Evolutionary conservation across 1,284 basidiomycete genomes (phyloP), one percentile per base, ranked within the genome.

Genomic region (Trametes pubescens): DNA sequence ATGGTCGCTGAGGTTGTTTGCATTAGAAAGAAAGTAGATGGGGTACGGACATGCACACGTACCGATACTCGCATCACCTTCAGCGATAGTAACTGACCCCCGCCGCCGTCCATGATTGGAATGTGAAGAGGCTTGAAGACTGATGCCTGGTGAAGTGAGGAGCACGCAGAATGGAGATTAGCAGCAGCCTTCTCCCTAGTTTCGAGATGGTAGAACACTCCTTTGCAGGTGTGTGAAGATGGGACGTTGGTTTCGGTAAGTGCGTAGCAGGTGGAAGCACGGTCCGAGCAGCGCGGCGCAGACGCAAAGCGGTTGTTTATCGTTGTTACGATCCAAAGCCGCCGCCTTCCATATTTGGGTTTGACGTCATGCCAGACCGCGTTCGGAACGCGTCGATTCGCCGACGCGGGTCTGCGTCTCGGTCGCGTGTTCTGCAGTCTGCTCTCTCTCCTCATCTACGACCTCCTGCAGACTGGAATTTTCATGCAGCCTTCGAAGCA

Each of bases 31-130:
- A 2, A 5, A 1, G 34, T 21, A 21, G 8, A 44, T 2, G 1
- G 14, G 8, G 18, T 13, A 3, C 22, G 47, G 51, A 24, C 48
- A 21, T 62, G 65, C 66, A 54, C 46, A 86, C 91, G 76, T 78
- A 92, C 90, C 74, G 91, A 92, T 63, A 91, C 83, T 55, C 91
- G 84, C 89, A 93, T 93, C 59, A 93, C 91, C 76, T 93, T 93
- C 68, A 93, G 79, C 5, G 91, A 88, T 44, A 93, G 73, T 40
- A 89, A 78, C 73, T 92, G 88, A 0, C 81, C 79, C 61, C 83
- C 81, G n/a, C 80, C 81, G 21, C 80, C 81, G 58, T 91, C 88
- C 80, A 80, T 80, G 38, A 26, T 24, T 21, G 14, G 24, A 24
- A 16, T 47, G 9, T 24, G 5, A 16, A 4, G 6, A n/a, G 29